Evolutionary conservation across 495 filamentous ascomycete genomes (phyloP).

Genomic region (Tuber brumale): DNA sequence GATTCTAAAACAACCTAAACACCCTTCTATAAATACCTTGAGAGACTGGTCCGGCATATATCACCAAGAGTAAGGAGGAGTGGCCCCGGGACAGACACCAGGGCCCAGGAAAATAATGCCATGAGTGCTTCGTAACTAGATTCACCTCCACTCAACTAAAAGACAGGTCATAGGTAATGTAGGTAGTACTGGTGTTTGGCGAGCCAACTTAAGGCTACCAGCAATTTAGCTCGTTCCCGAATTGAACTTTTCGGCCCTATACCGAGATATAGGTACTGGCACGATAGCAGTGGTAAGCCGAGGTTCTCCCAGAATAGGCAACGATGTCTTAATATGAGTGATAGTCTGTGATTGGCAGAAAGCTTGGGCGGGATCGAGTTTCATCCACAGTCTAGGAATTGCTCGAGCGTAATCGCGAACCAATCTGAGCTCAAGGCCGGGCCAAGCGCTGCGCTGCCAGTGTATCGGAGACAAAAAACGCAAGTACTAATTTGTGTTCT

Average conservation of each 20-base stretch:
- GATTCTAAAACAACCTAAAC: background rate
- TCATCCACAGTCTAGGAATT: no score
- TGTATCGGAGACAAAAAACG: no score
- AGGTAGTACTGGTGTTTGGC: background rate
- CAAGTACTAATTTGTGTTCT: no score
- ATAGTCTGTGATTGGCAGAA: background rate
- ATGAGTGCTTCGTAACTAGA: background rate
- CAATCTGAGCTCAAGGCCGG: no score
- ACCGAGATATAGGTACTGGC: background rate
- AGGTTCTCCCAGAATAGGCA: background rate
- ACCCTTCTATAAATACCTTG: background rate
- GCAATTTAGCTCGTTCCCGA: background rate
- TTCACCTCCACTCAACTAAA: background rate
- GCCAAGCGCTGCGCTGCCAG: no score
- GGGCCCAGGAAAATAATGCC: background rate
- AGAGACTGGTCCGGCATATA: background rate
- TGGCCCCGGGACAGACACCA: no score
- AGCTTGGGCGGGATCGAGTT: background rate
- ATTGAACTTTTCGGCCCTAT: background rate
- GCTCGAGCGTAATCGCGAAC: no score
- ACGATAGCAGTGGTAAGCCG: no score
- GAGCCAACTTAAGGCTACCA: background rate
- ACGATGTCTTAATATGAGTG: background rate
- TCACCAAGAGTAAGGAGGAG: background rate
- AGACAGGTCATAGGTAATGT: background rate